A percentile compares a stretch with the other conserved stretches of the same genome.
Conservation (phyloP, 305 asterid species). For the Rubia tinctorum region DNA sequence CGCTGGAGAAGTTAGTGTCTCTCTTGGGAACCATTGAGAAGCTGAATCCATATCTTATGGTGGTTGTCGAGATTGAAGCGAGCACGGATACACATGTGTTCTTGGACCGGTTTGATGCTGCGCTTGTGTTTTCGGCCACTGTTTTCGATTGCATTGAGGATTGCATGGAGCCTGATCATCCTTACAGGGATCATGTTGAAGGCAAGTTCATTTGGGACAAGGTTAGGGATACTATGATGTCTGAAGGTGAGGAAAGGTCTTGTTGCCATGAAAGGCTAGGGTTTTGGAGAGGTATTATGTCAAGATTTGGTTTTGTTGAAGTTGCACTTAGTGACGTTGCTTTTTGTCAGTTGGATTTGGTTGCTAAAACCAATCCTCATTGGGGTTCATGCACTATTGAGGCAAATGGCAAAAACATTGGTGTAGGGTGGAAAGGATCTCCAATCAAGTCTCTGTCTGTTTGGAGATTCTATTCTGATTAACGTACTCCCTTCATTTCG, state of each 20-base stretch:
- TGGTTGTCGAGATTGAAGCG: conserved; percentile 32
- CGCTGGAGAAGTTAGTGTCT: conserved; percentile 20
- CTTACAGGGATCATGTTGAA: conserved; percentile 20
- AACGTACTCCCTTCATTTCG: too few relatives aligned
- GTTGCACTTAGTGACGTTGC: conserved; percentile 24
- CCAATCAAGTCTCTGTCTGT: conserved; percentile 13
- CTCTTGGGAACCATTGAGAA: conserved; percentile 25
- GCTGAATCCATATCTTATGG: conserved; percentile 37
- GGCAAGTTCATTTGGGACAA: conserved; percentile 14
- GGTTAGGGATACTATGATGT: conserved; percentile 20
- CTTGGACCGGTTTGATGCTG: conserved; percentile 28
- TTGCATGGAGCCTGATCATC: conserved; percentile 21
- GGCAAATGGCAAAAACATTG: conserved; percentile 9
- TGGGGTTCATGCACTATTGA: conserved; percentile 31
- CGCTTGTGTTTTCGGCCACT: conserved; percentile 16
- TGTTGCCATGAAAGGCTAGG: conserved; percentile 27
- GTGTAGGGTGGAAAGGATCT: conserved; percentile 16
- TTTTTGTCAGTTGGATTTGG: conserved; percentile 27
- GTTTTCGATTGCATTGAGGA: conserved; percentile 29
- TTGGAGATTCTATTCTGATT: conserved; percentile 11
- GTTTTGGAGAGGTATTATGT: conserved; percentile 31
- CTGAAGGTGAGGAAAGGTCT: conserved; percentile 33
- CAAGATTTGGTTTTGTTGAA: conserved; percentile 28
- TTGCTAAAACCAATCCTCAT: conserved; percentile 10
- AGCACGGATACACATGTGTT: conserved; percentile 20